Evolutionary conservation across 495 filamentous ascomycete species (phyloP).

Genomic region (Jackrogersella minutella): DNA sequence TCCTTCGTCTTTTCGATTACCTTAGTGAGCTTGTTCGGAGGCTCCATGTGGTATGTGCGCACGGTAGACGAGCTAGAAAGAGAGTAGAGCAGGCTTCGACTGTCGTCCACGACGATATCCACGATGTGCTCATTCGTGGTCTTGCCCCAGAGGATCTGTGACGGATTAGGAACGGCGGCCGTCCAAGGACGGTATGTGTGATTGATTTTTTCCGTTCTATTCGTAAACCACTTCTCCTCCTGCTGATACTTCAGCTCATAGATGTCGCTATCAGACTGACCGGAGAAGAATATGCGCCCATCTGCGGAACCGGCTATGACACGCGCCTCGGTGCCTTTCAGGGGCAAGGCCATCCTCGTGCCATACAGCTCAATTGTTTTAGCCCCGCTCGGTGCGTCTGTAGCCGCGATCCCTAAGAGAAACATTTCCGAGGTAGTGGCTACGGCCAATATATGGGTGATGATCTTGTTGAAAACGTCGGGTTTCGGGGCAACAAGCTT

Average conservation of each 20-base stretch:
- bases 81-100: constrained; percentile 85
- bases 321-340: constrained; percentile 73
- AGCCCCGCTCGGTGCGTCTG: constrained; percentile 64
- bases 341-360: constrained; percentile 78
- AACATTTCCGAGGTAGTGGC: constrained; percentile 85
- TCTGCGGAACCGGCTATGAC: constrained; percentile 79
- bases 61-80: constrained; percentile 87
- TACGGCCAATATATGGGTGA: constrained; percentile 87
- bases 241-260: constrained; percentile 95
- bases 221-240: constrained; percentile 94
- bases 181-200: constrained; percentile 81
- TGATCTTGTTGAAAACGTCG: constrained; percentile 84
- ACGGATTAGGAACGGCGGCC: constrained; percentile 68
- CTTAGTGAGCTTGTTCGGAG: constrained; percentile 56
- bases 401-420: constrained; percentile 78
- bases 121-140: constrained; percentile 64
- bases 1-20: constrained; percentile 64
- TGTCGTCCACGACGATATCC: constrained; percentile 87
- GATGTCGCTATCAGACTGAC: constrained; percentile 81
- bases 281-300: constrained; percentile 91
- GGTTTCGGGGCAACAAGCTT: constrained; percentile 77
- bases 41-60: constrained; percentile 80
- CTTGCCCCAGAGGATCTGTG: constrained; percentile 44
- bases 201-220: constrained; percentile 80
- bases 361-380: constrained; percentile 79